Evolutionary conservation across 345 rosid species (phyloP).

Genomic region (Bruguiera sexangula): DNA sequence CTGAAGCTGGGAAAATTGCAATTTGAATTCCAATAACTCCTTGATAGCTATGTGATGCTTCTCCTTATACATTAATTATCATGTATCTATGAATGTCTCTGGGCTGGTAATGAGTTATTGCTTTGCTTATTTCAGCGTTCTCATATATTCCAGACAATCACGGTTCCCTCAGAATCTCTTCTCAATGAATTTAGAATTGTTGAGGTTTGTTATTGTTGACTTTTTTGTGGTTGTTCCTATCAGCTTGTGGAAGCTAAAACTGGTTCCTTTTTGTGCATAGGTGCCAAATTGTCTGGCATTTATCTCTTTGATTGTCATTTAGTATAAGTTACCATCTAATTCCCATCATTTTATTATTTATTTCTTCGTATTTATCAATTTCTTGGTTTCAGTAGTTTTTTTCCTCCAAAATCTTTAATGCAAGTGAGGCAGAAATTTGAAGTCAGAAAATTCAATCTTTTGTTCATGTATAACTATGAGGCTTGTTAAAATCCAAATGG

Average conservation of each 20-base stretch:
- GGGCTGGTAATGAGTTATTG: slow-evolving; percentile 14
- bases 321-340: not conserved
- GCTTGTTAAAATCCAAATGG: no score
- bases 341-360: not conserved
- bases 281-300: not conserved
- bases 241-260: not conserved
- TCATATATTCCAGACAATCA: slow-evolving; percentile 71
- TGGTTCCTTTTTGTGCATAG: not conserved
- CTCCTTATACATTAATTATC: not conserved
- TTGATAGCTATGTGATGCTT: slow-evolving; percentile 82
- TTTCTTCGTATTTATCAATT: not conserved
- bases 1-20: slow-evolving; percentile 79
- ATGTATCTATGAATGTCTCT: not conserved
- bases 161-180: slow-evolving; percentile 86
- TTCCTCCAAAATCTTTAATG: no score
- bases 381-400: not conserved
- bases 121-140: slow-evolving; percentile 58
- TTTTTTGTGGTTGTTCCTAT: slow-evolving; percentile 11
- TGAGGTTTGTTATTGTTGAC: slow-evolving; percentile 64
- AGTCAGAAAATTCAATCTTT: no score
- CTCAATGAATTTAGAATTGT: slow-evolving; percentile 84
- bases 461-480: no score
- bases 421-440: no score
- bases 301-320: not conserved
- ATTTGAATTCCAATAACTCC: slow-evolving; percentile 77